These are phyloP conservation scores for Astrothelium macrocarpum DNA, from an alignment of 495 filamentous ascomycete genomes.

Conservation along the genomic window DNA sequence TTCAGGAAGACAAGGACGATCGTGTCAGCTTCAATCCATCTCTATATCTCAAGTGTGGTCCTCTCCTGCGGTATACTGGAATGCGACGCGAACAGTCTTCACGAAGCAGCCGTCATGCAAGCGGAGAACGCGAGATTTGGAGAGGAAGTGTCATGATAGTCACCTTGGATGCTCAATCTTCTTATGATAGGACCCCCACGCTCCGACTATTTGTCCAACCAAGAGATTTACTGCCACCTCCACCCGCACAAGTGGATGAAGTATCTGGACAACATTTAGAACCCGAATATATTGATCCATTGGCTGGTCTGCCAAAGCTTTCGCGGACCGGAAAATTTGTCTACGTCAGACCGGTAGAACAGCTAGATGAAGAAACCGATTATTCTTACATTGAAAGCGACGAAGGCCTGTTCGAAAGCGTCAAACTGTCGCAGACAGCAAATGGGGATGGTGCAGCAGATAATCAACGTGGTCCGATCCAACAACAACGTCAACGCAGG, in stretches of 20 bases:
- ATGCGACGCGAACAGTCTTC: slow-evolving; percentile 47
- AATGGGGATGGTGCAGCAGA: slow-evolving; percentile 3
- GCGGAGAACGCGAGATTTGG: slow-evolving; percentile 66
- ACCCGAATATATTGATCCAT: slow-evolving; percentile 77
- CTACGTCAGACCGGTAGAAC: slow-evolving; percentile 77
- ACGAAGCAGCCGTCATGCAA: slow-evolving; percentile 5
- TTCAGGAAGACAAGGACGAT: slow-evolving; percentile 22
- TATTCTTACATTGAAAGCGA: slow-evolving; percentile 68
- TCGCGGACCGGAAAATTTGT: slow-evolving; percentile 69
- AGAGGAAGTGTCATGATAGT: slow-evolving; percentile 91
- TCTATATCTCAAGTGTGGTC: slow-evolving; percentile 81
- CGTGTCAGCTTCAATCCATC: slow-evolving; percentile 67
- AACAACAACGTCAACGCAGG: slow-evolving; percentile 20
- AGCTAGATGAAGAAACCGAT: slow-evolving; percentile 62
- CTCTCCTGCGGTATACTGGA: slow-evolving; percentile 82
- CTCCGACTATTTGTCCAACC: slow-evolving; percentile 78
- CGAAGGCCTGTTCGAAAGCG: slow-evolving; percentile 56
- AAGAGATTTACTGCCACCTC: slow-evolving; percentile 74
- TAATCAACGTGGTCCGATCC: slow-evolving; percentile 16
- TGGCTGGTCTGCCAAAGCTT: slow-evolving; percentile 78
- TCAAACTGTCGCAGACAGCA: slow-evolving; percentile 9
- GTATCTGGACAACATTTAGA: slow-evolving; percentile 52
- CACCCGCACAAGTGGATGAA: slow-evolving; percentile 55
- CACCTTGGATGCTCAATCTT: slow-evolving; percentile 69
- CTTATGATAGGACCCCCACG: slow-evolving; percentile 66